Evolutionary conservation across 257 asterid species (phyloP).

Genomic region (Vinca minor): DNA sequence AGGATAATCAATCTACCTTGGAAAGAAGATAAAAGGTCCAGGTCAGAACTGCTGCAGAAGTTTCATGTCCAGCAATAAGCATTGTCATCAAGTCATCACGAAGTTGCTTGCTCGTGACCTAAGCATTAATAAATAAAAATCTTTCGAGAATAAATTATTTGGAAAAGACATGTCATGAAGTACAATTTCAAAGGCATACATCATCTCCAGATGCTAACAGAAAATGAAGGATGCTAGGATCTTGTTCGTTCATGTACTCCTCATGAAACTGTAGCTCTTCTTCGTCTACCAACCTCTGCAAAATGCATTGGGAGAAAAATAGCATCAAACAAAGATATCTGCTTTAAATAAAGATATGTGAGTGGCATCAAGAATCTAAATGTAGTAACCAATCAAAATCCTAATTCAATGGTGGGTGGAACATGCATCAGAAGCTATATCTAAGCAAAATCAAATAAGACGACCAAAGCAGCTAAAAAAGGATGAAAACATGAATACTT

Average conservation of each 20-base stretch:
- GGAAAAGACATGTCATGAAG: too few species aligned
- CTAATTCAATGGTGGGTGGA: background rate
- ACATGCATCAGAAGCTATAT: background rate
- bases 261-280: conserved; percentile 96
- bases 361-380: too few species aligned
- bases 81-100: conserved; percentile 97
- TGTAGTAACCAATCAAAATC: too few species aligned
- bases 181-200: conserved; percentile 36
- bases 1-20: conserved; percentile 33
- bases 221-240: conserved; percentile 96
- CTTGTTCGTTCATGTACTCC: conserved; percentile 95
- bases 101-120: conserved; percentile 98
- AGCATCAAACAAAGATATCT: conserved; percentile 2
- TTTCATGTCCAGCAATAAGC: conserved; percentile 99
- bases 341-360: too few species aligned
- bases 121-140: conserved; percentile 29
- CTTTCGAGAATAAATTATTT: conserved; percentile 14
- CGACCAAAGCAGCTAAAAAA: background rate
- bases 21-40: conserved; percentile 97
- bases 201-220: conserved; percentile 94
- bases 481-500: background rate
- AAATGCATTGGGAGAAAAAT: conserved; percentile 15
- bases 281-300: conserved; percentile 89
- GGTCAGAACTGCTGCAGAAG: conserved; percentile 95
- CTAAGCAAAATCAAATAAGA: too few species aligned